Conservation (phyloP, 768 basidiomycete genomes). For the Kwoniella bestiolae region DNA sequence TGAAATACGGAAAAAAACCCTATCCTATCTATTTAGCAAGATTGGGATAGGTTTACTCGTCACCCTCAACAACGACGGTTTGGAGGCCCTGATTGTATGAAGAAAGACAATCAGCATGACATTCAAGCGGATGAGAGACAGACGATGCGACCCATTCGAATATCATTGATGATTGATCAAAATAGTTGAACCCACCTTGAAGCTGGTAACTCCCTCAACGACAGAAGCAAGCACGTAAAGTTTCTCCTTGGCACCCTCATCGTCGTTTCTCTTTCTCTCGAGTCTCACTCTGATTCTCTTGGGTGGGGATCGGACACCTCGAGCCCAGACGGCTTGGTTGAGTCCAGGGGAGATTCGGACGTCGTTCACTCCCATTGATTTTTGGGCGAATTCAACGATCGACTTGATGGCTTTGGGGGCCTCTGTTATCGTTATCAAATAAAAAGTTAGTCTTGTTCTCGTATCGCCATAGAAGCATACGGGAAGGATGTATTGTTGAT, state of each 20-base stretch:
- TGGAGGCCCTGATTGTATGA: conserved; percentile 71
- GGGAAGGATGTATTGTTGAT: too few relatives aligned
- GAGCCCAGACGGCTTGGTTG: conserved; percentile 93
- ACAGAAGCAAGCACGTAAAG: conserved; percentile 88
- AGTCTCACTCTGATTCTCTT: conserved; percentile 90
- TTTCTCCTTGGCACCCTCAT: conserved; percentile 98
- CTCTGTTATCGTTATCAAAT: conserved; percentile 33
- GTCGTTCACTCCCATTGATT: conserved; percentile 93
- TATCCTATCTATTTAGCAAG: neutral
- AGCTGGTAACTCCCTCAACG: conserved; percentile 69
- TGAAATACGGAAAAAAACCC: conserved; percentile 12
- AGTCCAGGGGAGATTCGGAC: conserved; percentile 93
- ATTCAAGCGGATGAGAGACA: neutral
- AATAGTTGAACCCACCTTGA: conserved; percentile 70
- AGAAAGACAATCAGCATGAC: conserved; percentile 20
- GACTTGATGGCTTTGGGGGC: conserved; percentile 97
- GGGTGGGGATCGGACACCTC: conserved; percentile 91
- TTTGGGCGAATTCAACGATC: conserved; percentile 85
- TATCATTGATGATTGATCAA: neutral
- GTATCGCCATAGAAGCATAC: neutral
- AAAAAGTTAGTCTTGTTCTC: neutral
- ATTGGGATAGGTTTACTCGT: conserved; percentile 35
- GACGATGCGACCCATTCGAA: neutral
- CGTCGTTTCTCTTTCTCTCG: conserved; percentile 98
- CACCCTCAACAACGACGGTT: conserved; percentile 74